A percentile compares a stretch with the other conserved stretches of the same genome.
Evolutionary conservation across 2,329 filamentous ascomycete genomes (phyloP).

Genomic region (Ceratocystis papillata): DNA sequence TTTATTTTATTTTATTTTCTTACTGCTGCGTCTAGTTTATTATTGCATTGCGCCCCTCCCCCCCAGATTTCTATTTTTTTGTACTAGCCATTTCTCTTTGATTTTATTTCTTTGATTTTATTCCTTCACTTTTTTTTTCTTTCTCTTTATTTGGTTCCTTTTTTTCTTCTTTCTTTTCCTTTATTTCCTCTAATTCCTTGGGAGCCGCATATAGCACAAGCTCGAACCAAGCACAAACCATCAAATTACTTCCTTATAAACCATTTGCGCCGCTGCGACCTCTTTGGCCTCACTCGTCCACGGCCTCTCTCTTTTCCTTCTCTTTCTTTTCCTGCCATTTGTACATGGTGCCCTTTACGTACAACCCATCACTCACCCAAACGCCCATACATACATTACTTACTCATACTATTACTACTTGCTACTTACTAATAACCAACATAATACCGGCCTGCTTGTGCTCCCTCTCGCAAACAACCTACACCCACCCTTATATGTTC

Average conservation of each 20-base stretch:
- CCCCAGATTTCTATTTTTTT: conserved; percentile 6
- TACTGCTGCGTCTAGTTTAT: not conserved
- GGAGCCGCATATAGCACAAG: conserved; percentile 11
- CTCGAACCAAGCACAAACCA: conserved; percentile 13
- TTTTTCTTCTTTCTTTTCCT: conserved; percentile 2
- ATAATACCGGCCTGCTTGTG: not conserved
- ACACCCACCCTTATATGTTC: not conserved
- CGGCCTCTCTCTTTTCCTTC: conserved; percentile 12
- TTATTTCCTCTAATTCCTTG: conserved; percentile 5
- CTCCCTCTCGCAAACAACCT: not conserved
- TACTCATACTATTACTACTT: not conserved
- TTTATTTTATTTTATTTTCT: not conserved
- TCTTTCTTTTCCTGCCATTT: not conserved
- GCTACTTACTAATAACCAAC: conserved; percentile 1
- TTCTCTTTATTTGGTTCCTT: not conserved
- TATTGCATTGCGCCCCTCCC: conserved; percentile 2
- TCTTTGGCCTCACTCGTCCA: not conserved
- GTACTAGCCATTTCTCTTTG: not conserved
- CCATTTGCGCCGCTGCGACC: conserved; percentile 10
- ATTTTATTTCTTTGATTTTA: conserved; percentile 1
- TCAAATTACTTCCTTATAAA: conserved; percentile 13
- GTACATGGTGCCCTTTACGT: not conserved
- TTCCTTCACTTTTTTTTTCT: not conserved
- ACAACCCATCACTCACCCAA: not conserved
- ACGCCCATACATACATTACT: not conserved